A percentile compares a stretch with the other conserved stretches of the same genome.
These are phyloP conservation scores for Phaeosphaeriaceae sp. DNA, from an alignment of 2,329 filamentous ascomycete genomes.

Conservation along the genomic window DNA sequence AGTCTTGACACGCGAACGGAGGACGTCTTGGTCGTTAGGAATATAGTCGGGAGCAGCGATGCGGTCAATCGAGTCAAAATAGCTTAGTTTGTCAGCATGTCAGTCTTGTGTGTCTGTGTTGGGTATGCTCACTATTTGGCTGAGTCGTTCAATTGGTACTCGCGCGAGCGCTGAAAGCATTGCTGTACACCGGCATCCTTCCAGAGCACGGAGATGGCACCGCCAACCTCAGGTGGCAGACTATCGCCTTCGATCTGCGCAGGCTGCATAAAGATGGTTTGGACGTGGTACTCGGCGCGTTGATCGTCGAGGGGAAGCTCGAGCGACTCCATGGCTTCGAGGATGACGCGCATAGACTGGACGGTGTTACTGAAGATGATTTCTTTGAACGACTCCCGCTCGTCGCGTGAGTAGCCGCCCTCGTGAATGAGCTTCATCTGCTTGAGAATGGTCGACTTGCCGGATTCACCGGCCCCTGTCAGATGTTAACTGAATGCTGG, in stretches of 20 bases:
- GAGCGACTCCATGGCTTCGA: conserved; percentile 72
- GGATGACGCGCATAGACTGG: conserved; percentile 73
- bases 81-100: conserved; percentile 61
- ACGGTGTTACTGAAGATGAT: conserved; percentile 76
- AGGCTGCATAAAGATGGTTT: conserved; percentile 98
- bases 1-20: conserved; percentile 95
- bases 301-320: conserved; percentile 87
- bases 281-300: conserved; percentile 94
- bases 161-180: conserved; percentile 93
- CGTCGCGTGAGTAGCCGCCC: conserved; percentile 95
- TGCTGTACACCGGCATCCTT: conserved; percentile 91
- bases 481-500: conserved; percentile 35
- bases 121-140: conserved; percentile 78
- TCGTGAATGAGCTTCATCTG: conserved; percentile 99
- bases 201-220: conserved; percentile 91
- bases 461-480: conserved; percentile 93
- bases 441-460: conserved; percentile 92
- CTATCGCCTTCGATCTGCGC: conserved; percentile 96
- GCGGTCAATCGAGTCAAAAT: conserved; percentile 93
- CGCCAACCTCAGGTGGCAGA: conserved; percentile 90
- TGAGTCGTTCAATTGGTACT: conserved; percentile 96
- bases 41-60: conserved; percentile 92
- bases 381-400: conserved; percentile 73
- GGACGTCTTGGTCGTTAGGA: conserved; percentile 92
- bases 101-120: neutral